Evolutionary conservation across 345 rosid species (phyloP).

Genomic region (Eucalyptus guilfoylei): DNA sequence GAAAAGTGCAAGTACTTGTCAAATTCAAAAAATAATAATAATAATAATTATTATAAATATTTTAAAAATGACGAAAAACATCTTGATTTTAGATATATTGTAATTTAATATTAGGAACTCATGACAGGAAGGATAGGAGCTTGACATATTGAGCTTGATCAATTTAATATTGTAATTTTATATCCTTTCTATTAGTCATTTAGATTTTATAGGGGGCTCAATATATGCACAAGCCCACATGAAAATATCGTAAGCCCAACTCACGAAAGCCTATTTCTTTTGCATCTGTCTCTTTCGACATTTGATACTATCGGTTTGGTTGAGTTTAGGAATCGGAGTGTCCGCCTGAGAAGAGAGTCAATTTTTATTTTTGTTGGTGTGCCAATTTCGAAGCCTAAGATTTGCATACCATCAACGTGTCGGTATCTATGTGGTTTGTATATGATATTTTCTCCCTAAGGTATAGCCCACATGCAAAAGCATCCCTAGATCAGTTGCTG

Average conservation of each 20-base stretch:
- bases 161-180: too few species aligned
- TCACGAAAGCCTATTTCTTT: neutral
- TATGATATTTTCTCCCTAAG: neutral
- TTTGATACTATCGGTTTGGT: neutral
- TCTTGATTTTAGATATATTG: neutral
- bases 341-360: neutral
- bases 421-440: neutral
- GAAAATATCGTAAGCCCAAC: neutral
- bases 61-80: neutral
- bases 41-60: too few species aligned
- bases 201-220: neutral
- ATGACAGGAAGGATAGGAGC: neutral
- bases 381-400: neutral
- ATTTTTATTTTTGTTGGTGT: neutral
- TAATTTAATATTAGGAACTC: neutral
- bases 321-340: neutral
- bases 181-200: neutral
- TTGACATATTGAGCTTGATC: neutral
- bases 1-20: neutral
- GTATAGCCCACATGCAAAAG: neutral
- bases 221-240: neutral
- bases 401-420: neutral
- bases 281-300: neutral
- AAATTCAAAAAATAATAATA: neutral
- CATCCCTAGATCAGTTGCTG: neutral